These are phyloP conservation scores for Sungouiozyma ichnusensis DNA, from an alignment of 805 yeast genomes.

Conservation along the genomic window DNA sequence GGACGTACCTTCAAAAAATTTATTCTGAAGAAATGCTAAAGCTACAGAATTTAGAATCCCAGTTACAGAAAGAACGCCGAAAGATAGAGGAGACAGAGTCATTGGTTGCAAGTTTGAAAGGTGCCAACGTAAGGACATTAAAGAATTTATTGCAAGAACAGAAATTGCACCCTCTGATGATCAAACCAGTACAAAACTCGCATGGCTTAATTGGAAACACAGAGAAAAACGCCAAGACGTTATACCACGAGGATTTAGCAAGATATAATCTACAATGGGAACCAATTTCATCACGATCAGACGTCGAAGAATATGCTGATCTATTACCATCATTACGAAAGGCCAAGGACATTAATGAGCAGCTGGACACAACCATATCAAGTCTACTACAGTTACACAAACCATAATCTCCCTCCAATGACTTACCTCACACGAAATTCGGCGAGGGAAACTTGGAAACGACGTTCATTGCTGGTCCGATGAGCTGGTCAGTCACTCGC, in stretches of 20 bases:
- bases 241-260: not conserved
- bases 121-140: slow-evolving; percentile 9
- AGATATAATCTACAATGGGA: slow-evolving; percentile 1
- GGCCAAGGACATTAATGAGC: not conserved
- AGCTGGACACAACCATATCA: not conserved
- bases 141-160: slow-evolving; percentile 14
- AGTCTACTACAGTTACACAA: not conserved
- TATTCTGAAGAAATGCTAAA: slow-evolving; percentile 16
- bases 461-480: too few relatives aligned
- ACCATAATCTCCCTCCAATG: too few relatives aligned
- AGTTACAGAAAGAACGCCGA: slow-evolving; percentile 14
- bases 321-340: slow-evolving; percentile 1
- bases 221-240: not conserved
- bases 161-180: slow-evolving; percentile 22
- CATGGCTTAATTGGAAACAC: slow-evolving; percentile 13
- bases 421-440: too few relatives aligned
- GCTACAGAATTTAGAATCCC: slow-evolving; percentile 18
- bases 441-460: too few relatives aligned
- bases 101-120: slow-evolving; percentile 5
- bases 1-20: slow-evolving; percentile 20
- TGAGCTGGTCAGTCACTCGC: too few relatives aligned
- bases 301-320: slow-evolving; percentile 5
- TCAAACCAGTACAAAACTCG: slow-evolving; percentile 20
- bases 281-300: slow-evolving; percentile 1
- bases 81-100: slow-evolving; percentile 10